Evolutionary conservation across 768 basidiomycete species (phyloP), one percentile per base, ranked within the genome.

Genomic region (Leucocoprinus leucothites): DNA sequence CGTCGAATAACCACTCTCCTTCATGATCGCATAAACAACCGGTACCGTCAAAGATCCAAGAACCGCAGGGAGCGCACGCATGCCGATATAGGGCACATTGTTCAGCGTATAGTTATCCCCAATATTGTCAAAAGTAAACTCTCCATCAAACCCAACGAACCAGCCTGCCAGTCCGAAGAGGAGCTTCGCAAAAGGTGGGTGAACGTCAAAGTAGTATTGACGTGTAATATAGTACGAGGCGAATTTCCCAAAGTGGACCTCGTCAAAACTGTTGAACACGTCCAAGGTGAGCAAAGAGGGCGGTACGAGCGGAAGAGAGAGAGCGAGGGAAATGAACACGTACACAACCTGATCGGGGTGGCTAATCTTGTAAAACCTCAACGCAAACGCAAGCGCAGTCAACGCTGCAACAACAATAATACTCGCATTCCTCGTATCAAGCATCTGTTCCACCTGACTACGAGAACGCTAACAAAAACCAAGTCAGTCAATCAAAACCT

Each of bases 141-240:
- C 77, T 38, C 97, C 97, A 61, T 98, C 90, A 65, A 95, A 98
- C 9, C 96, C 97, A 26, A 94, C 91, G 55, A 95, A 89, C 93
- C 93, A 98, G 58, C 94, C 97, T 25, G 91, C 91, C 31, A 97
- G 80, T 40, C 87, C 97, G 65, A 96, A 92, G 22, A 99, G 78
- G 57, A 99, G 81, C 69, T 99, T 99, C 40, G 97, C 95, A 49
- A 98, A 83, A 1, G 97, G 97, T 35, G 97, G 97, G 65, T 99
- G 97, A 7, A 99, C 96, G 68, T 99, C 97, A 76, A 99, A 99
- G 74, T 98, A 98, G 75, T 98, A 99, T 71, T 97, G 84, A 60
- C 96, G 82, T 44, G 75, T 75, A 66, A 98, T 86, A 71, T 99
- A 99, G 71, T 94, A 91, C 4, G 91, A 84, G 11, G 97, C 95